phyloP scores from a whole-genome alignment of 495 filamentous ascomycete genomes.

The Neurospora intermedia region DNA sequence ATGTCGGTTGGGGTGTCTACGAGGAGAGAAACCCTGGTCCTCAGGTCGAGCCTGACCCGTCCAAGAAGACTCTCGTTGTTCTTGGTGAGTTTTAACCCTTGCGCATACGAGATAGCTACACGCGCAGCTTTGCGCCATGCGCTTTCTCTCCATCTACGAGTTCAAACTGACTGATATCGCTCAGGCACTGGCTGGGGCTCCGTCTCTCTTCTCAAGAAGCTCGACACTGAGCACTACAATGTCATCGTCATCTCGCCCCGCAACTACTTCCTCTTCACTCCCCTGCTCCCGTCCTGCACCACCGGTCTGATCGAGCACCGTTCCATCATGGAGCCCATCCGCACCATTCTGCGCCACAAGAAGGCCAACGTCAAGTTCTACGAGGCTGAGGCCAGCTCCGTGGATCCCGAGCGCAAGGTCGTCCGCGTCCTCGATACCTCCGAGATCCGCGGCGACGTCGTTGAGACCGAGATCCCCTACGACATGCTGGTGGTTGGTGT shows the following conservation, averaged over 20 bases:
- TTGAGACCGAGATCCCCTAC: conserved; percentile 83
- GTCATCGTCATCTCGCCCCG: conserved; percentile 92
- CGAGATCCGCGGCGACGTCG: conserved; percentile 76
- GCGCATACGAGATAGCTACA: neutral
- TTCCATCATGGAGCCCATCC: conserved; percentile 97
- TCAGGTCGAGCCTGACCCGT: conserved; percentile 68
- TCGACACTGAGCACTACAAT: conserved; percentile 98
- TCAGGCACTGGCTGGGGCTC: conserved; percentile 93
- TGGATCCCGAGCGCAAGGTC: conserved; percentile 84
- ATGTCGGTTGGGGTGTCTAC: conserved; percentile 72
- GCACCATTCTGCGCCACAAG: conserved; percentile 89
- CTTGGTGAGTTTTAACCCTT: conserved; percentile 52
- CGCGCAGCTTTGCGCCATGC: neutral
- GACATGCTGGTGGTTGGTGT: conserved; percentile 98
- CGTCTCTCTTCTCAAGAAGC: conserved; percentile 92
- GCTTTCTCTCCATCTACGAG: neutral
- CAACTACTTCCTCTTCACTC: conserved; percentile 99
- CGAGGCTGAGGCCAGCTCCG: conserved; percentile 95
- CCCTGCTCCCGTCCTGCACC: conserved; percentile 90
- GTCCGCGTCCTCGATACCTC: conserved; percentile 85
- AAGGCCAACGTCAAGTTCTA: conserved; percentile 86
- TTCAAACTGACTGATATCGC: conserved; percentile 9
- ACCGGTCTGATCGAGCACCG: conserved; percentile 96
- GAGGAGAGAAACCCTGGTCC: conserved; percentile 68
- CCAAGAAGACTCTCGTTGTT: conserved; percentile 95